Evolutionary conservation across 2,329 filamentous ascomycete species (phyloP).

Genomic region (Nemania sp.): DNA sequence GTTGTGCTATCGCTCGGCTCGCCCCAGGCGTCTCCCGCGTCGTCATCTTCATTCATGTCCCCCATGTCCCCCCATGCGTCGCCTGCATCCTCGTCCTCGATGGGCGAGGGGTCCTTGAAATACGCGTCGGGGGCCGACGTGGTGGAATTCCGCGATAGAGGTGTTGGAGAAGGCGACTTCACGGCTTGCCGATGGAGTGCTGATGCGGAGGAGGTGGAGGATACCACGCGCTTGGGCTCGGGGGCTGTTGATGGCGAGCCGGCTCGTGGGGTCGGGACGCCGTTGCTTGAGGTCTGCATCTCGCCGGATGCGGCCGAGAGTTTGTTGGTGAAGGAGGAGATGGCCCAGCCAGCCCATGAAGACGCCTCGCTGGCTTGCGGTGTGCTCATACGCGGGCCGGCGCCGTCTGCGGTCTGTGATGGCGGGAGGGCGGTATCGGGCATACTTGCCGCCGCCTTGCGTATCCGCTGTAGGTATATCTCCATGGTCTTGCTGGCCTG

Average conservation of each 20-base stretch:
- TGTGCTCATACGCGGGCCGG: conserved; percentile 79
- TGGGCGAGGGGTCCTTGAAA: conserved; percentile 59
- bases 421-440: conserved; percentile 83
- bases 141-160: conserved; percentile 62
- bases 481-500: conserved; percentile 92
- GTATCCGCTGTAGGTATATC: conserved; percentile 83
- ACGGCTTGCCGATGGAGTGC: conserved; percentile 71
- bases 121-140: conserved; percentile 57
- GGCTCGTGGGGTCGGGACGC: conserved; percentile 52
- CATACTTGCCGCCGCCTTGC: conserved; percentile 79
- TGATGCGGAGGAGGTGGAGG: conserved; percentile 65
- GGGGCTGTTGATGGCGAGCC: conserved; percentile 57
- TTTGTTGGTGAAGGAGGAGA: conserved; percentile 98
- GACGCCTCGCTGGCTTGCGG: conserved; percentile 72
- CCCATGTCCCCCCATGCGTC: conserved; percentile 82
- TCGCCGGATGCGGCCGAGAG: conserved; percentile 85
- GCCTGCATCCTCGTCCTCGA: conserved; percentile 68
- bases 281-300: conserved; percentile 73
- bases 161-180: conserved; percentile 61
- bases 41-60: conserved; percentile 57
- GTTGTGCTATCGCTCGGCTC: conserved; percentile 61
- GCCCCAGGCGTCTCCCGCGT: conserved; percentile 80
- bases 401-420: conserved; percentile 63
- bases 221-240: conserved; percentile 50
- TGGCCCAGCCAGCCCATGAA: conserved; percentile 95